Percentiles rank a stretch among this genome's conserved stretches.
phyloP scores from a whole-genome alignment of 192 early-diverging fungal genomes.

The Backusella australiensis region DNA sequence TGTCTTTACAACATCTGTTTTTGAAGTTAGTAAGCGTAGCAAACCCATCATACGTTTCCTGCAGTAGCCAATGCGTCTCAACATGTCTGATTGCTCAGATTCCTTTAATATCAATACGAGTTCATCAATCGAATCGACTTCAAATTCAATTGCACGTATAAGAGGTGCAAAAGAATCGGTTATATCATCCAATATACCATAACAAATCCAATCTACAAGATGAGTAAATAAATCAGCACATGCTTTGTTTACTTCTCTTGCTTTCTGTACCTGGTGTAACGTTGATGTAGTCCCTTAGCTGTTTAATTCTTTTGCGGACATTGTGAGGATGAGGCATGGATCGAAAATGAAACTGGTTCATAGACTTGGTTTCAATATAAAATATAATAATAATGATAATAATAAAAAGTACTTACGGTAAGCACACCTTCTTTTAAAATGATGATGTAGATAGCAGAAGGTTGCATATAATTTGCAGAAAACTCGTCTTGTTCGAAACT shows the following conservation, averaged over 20 bases:
- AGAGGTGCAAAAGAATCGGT: constrained; percentile 91
- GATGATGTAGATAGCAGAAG: constrained; percentile 64
- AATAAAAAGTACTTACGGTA: constrained; percentile 41
- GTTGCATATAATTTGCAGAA: constrained; percentile 63
- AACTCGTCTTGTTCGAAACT: constrained; percentile 70
- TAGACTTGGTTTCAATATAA: background rate
- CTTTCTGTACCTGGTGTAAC: constrained; percentile 65
- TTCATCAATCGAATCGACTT: constrained; percentile 96
- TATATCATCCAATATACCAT: constrained; percentile 95
- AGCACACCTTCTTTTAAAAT: constrained; percentile 73
- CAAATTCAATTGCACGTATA: constrained; percentile 85
- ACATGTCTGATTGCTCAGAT: constrained; percentile 83
- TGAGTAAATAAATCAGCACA: background rate
- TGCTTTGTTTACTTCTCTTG: background rate
- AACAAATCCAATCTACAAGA: constrained; percentile 91
- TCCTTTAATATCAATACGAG: constrained; percentile 89
- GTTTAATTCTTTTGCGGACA: constrained; percentile 82
- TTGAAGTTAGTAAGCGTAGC: constrained; percentile 64
- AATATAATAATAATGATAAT: background rate
- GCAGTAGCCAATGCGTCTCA: constrained; percentile 72
- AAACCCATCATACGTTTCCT: constrained; percentile 72
- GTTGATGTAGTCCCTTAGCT: constrained; percentile 80
- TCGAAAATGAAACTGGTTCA: constrained; percentile 78
- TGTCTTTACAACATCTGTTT: constrained; percentile 75
- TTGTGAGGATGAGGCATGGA: constrained; percentile 80